These are phyloP conservation scores for Fusarium ramigenum DNA, from an alignment of 2,329 filamentous ascomycete genomes.

Conservation along the genomic window DNA sequence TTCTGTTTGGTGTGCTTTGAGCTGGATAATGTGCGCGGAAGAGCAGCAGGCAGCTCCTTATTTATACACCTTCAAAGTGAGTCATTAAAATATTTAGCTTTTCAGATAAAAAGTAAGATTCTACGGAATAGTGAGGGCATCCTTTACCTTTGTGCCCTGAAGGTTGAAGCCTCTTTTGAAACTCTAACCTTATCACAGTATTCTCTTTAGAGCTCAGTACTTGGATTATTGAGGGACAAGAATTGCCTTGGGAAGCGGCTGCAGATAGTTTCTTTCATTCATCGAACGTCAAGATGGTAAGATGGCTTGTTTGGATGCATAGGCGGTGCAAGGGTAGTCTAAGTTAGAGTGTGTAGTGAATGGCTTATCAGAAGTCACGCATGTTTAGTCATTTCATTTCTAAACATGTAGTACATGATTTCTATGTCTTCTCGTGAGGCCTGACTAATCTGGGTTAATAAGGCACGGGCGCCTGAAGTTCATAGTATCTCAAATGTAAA, in stretches of 20 bases:
- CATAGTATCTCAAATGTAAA: accelerated
- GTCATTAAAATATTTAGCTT: too few species aligned
- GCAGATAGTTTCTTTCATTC: not conserved
- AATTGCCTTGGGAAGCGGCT: not conserved
- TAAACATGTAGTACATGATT: not conserved
- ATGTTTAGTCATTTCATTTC: not conserved
- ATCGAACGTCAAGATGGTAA: accelerated
- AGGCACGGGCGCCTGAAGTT: accelerated
- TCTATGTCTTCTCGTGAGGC: not conserved
- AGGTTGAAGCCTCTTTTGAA: too few species aligned
- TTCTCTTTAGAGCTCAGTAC: not conserved
- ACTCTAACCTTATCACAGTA: too few species aligned
- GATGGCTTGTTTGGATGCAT: accelerated
- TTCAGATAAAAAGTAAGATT: too few species aligned
- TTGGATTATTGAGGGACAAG: not conserved
- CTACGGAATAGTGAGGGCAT: too few species aligned
- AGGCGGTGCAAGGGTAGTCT: accelerated
- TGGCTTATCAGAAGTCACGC: accelerated
- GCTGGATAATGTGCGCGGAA: too few species aligned
- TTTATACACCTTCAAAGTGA: too few species aligned
- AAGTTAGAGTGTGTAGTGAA: not conserved
- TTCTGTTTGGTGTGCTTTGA: not conserved
- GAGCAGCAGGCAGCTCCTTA: too few species aligned
- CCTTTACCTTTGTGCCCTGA: too few species aligned
- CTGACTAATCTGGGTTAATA: not conserved